These are phyloP conservation scores for Emmonsia crescens DNA, from an alignment of 2,329 filamentous ascomycete genomes.

Conservation along the genomic window DNA sequence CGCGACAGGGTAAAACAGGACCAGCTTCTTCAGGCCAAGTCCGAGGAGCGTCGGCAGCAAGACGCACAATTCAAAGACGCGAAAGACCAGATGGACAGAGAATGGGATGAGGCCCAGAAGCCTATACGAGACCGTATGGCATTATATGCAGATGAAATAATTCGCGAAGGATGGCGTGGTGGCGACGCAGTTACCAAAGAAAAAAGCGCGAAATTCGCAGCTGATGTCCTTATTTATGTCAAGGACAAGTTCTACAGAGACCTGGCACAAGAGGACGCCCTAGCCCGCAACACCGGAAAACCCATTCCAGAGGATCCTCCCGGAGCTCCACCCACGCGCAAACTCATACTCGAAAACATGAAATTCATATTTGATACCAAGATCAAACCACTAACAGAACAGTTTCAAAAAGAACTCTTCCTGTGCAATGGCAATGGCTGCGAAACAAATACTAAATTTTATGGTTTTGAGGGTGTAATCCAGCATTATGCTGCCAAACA, in stretches of 20 bases:
- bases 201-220: slow-evolving; percentile 57
- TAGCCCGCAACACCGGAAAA: slow-evolving; percentile 37
- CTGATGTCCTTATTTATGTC: slow-evolving; percentile 57
- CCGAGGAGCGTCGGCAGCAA: slow-evolving; percentile 37
- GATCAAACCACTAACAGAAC: slow-evolving; percentile 58
- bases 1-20: slow-evolving; percentile 39
- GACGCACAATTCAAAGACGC: slow-evolving; percentile 41
- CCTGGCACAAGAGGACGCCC: slow-evolving; percentile 43
- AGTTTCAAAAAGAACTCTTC: slow-evolving; percentile 60
- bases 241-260: slow-evolving; percentile 56
- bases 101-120: slow-evolving; percentile 61
- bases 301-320: slow-evolving; percentile 39
- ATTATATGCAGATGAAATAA: slow-evolving; percentile 58
- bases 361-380: slow-evolving; percentile 74
- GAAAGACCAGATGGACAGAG: slow-evolving; percentile 52
- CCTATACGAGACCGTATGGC: slow-evolving; percentile 56
- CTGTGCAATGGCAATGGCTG: slow-evolving; percentile 54
- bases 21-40: slow-evolving; percentile 35
- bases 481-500: slow-evolving; percentile 81
- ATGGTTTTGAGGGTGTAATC: slow-evolving; percentile 66
- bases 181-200: slow-evolving; percentile 54
- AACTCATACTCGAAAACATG: slow-evolving; percentile 71
- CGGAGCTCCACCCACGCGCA: slow-evolving; percentile 47
- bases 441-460: slow-evolving; percentile 53
- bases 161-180: slow-evolving; percentile 53